Base-by-base conservation (phyloP, 202 grass and related monocot species). In the Digitaria exilis region DNA sequence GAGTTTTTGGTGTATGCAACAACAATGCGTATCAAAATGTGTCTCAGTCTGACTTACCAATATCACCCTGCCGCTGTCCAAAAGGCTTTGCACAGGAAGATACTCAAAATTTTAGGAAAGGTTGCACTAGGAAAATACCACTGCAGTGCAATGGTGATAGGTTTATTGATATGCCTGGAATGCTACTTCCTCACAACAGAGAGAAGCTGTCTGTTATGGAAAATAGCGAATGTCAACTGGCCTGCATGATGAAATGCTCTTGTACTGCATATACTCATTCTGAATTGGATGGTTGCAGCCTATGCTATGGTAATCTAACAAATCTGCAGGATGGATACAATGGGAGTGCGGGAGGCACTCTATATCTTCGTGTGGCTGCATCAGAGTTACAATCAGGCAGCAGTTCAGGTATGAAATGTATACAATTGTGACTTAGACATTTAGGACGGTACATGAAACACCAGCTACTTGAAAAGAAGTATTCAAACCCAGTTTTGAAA, bases 1-100 rank as follows among this genome's bases (percentile, higher is more conserved):
- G 86, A 76, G 30, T 19, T 65, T 76, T 75, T 86, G 83, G 90
- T 88, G 4, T 92, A 35, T 89, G 84, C 42, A 84, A 86, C 7
- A 45, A 29, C 21, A 71, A 0, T 35, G 10, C 11, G 18, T 9
- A 5, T 48, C 45, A 12, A 48, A 9, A 22, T 57, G 9, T 4
- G 45, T 16, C 44, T 11, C 13, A 6, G 5, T 37, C 35, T 37
- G 35, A 45, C 45, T 4, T 21, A 42, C 0, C 34, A 41, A 0
- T 0, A 63, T 73, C 57, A 15, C 41, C 0, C 3, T 92, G 90
- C 60, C 0, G 0, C 0, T 92, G 90, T 56, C 45, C 80, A 65
- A 19, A 67, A 18, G 80, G 87, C 1, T 92, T 92, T 52, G 50
- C n/a, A 3, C 18, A 0, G 16, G 59, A 16, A 42, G 3, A 64